Evolutionary conservation across 1,139 yeast genomes (phyloP).

Genomic region (Ogataea hybrid): DNA sequence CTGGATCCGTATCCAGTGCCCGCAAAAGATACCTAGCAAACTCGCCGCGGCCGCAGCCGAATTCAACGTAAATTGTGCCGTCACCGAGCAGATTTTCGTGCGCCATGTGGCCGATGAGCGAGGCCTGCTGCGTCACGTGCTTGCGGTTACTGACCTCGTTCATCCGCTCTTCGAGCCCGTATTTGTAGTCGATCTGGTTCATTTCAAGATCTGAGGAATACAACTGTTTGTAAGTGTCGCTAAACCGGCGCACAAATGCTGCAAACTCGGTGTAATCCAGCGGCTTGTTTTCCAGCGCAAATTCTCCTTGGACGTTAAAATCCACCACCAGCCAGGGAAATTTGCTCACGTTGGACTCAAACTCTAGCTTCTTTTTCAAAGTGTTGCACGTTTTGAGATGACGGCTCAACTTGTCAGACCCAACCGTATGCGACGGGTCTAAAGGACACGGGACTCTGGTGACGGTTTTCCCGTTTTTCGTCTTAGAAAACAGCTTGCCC

Average conservation of each 20-base stretch:
- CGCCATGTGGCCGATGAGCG: slow-evolving; percentile 69
- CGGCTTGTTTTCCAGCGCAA: slow-evolving; percentile 8
- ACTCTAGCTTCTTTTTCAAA: slow-evolving; percentile 24
- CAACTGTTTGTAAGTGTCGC: slow-evolving; percentile 24
- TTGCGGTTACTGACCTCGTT: slow-evolving; percentile 56
- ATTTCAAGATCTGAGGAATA: slow-evolving; percentile 14
- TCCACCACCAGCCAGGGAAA: slow-evolving; percentile 23
- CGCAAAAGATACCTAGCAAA: slow-evolving; percentile 65
- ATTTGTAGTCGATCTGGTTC: slow-evolving; percentile 21
- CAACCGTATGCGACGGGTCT: slow-evolving; percentile 72
- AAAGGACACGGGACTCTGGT: slow-evolving; percentile 72
- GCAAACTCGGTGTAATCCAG: slow-evolving; percentile 29
- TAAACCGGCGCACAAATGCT: slow-evolving; percentile 26
- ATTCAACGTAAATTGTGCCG: slow-evolving; percentile 56
- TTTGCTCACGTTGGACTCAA: slow-evolving; percentile 13
- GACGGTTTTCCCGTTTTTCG: slow-evolving; percentile 29
- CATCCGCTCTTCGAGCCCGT: slow-evolving; percentile 39
- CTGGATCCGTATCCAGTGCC: slow-evolving; percentile 36
- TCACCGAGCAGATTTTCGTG: slow-evolving; percentile 39
- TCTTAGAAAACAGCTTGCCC: slow-evolving; percentile 11
- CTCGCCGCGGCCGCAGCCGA: slow-evolving; percentile 92
- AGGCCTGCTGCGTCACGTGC: slow-evolving; percentile 81
- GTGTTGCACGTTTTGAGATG: slow-evolving; percentile 68
- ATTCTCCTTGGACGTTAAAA: slow-evolving; percentile 22
- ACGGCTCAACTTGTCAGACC: slow-evolving; percentile 52